phyloP scores from a whole-genome alignment of 2,329 filamentous ascomycete genomes.

The Aspergillus arachidicola region DNA sequence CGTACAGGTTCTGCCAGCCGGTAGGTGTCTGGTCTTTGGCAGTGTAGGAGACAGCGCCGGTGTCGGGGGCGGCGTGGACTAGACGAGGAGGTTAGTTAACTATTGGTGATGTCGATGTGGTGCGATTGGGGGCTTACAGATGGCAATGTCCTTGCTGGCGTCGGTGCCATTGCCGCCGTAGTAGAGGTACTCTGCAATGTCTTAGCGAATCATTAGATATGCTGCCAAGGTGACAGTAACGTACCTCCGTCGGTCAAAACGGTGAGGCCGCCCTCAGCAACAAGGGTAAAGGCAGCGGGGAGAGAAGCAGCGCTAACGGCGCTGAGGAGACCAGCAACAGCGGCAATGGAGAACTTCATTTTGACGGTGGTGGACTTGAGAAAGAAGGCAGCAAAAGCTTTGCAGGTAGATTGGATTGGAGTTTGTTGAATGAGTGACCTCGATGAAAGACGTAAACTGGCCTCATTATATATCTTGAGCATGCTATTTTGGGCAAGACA shows the following conservation, averaged over 20 bases:
- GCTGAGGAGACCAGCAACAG: slow-evolving; percentile 25
- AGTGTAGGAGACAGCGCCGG: slow-evolving; percentile 27
- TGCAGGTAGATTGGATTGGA: neutral
- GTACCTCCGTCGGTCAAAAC: slow-evolving; percentile 30
- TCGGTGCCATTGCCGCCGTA: slow-evolving; percentile 22
- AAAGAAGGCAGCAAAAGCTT: neutral
- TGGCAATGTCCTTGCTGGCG: slow-evolving; percentile 25
- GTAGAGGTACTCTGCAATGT: slow-evolving; percentile 24
- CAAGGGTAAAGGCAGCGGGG: slow-evolving; percentile 30
- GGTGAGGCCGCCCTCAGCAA: slow-evolving; percentile 29
- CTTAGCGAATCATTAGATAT: neutral
- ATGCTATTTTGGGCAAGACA: slow-evolving; percentile 2
- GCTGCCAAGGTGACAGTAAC: neutral
- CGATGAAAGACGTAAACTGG: neutral
- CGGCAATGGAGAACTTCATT: slow-evolving; percentile 33
- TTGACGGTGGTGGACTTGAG: slow-evolving; percentile 6
- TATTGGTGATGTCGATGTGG: neutral
- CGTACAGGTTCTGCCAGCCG: slow-evolving; percentile 31
- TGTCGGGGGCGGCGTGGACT: slow-evolving; percentile 21
- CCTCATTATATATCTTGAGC: neutral
- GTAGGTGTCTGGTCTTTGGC: slow-evolving; percentile 24
- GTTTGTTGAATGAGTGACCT: neutral
- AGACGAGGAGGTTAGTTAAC: neutral
- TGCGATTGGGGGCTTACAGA: slow-evolving; percentile 12
- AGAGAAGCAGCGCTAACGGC: slow-evolving; percentile 25